Percentiles rank a stretch among this genome's conserved stretches.
These are phyloP conservation scores for Rhizophora mangle DNA, from an alignment of 345 rosid genomes.

Conservation along the genomic window DNA sequence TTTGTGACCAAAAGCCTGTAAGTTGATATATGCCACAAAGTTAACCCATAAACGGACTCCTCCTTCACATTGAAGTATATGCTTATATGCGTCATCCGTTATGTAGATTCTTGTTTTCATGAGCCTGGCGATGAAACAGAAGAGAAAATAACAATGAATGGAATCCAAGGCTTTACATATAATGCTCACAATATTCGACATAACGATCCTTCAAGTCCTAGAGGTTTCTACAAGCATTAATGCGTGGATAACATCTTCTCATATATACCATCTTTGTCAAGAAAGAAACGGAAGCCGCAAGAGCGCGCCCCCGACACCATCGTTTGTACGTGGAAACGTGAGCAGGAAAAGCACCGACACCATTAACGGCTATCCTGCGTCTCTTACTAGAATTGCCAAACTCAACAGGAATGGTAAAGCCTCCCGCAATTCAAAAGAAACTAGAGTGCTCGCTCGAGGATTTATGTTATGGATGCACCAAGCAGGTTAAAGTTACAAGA, in stretches of 20 bases:
- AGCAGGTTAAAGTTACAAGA: constrained; percentile 72
- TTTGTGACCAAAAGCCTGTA: not conserved
- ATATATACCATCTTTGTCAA: constrained; percentile 13
- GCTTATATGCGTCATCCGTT: not conserved
- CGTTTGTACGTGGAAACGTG: not conserved
- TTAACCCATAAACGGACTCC: not conserved
- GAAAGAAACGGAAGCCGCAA: constrained; percentile 11
- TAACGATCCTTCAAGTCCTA: constrained; percentile 11
- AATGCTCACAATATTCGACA: constrained; percentile 17
- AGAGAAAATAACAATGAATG: constrained; percentile 29
- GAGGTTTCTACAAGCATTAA: constrained; percentile 12
- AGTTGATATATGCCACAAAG: too few species aligned
- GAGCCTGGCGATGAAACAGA: constrained; percentile 16
- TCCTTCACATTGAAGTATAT: not conserved
- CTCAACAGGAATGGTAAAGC: constrained; percentile 55
- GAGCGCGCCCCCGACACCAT: constrained; percentile 6
- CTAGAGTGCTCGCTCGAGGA: constrained; percentile 84
- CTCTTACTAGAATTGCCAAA: constrained; percentile 48
- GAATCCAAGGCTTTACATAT: constrained; percentile 33
- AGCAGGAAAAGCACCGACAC: constrained; percentile 17
- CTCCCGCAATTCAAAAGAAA: constrained; percentile 50
- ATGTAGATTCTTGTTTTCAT: constrained; percentile 12
- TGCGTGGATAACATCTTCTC: constrained; percentile 27
- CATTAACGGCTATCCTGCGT: constrained; percentile 9
- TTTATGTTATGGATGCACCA: constrained; percentile 66